Evolutionary conservation across 108 stramenopile species (phyloP), one percentile per base, ranked within the genome.

Genomic region (Aurantiochytrium sp.): DNA sequence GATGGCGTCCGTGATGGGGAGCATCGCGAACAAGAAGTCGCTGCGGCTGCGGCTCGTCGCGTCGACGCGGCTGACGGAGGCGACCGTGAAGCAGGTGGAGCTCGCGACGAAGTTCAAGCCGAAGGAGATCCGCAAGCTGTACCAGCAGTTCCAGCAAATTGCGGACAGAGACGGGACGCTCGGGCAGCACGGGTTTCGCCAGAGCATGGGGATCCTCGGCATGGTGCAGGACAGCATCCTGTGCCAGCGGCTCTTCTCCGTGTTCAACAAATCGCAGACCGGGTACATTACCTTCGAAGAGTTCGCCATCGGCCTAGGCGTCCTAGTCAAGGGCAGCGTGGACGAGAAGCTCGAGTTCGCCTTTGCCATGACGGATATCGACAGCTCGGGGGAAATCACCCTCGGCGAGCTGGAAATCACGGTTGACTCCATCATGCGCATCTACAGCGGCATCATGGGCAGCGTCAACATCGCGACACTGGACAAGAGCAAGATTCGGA

Each of bases 191-290:
- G 69, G 69, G 15, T 81, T 81, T 37, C 24, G 69, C 8, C 69
- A 81, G 69, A 81, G 69, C 69, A 81, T 81, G 69, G 69, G 69
- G 8, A 81, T 81, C n/a, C 42, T 81, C 45, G 69, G 69, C 22
- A 81, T 81, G 69, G 69, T 81, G 69, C 69, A 81, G 69, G 69
- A 81, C 36, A 45, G 41, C 69, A 81, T 81, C 69, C 69, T 81
- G 69, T 81, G 69, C 69, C 69, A 81, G 42, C 21, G 69, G 69
- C 42, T 81, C 22, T 81, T 81, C 69, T 39, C 69, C 41, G 69
- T 81, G 4, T 81, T 81, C 36, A 81, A 81, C 42, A 45, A 81
- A 22, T 45, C 41, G 21, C 41, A 45, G 24, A 81, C 41, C 15
- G 69, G 69, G 5, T 81, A 27, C 27, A 81, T 81, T 30, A 81